These are phyloP conservation scores for Paramecium biaurelia DNA, from an alignment of 73 alveolate genomes.

Conservation along the genomic window DNA sequence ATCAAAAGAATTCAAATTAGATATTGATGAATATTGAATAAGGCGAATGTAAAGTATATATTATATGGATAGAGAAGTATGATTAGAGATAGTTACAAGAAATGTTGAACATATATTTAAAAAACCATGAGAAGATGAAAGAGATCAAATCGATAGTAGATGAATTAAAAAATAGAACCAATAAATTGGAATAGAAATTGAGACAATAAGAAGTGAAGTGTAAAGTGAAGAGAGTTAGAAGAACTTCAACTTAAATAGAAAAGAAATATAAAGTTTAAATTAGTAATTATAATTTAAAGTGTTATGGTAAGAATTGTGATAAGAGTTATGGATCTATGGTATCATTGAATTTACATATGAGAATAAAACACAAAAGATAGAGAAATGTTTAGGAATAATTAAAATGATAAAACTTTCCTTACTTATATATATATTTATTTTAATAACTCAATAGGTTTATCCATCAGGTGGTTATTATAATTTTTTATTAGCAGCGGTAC, in stretches of 20 bases:
- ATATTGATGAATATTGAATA: not conserved
- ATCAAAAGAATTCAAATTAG: not conserved
- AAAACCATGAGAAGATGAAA: not conserved
- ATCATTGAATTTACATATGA: constrained; percentile 56
- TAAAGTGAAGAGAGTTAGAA: not conserved
- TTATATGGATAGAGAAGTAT: not conserved
- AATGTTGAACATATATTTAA: not conserved
- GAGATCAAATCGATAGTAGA: not conserved
- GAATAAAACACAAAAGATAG: not conserved
- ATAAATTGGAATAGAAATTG: not conserved
- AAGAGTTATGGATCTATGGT: constrained; percentile 46
- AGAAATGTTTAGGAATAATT: not conserved
- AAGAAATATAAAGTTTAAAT: not conserved
- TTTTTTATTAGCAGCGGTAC: constrained; percentile 72
- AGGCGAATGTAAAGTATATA: not conserved
- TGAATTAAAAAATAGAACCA: not conserved
- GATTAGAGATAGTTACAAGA: not conserved
- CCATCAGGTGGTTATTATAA: constrained; percentile 85
- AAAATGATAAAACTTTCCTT: not conserved
- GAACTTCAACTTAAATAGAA: not conserved
- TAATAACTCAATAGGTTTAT: constrained; percentile 28
- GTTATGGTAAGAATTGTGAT: not conserved
- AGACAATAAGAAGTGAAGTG: not conserved
- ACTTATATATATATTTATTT: not conserved
- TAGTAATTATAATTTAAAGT: not conserved